These are phyloP conservation scores for Lachancea fermentati DNA, from an alignment of 805 yeast genomes.

Conservation along the genomic window DNA sequence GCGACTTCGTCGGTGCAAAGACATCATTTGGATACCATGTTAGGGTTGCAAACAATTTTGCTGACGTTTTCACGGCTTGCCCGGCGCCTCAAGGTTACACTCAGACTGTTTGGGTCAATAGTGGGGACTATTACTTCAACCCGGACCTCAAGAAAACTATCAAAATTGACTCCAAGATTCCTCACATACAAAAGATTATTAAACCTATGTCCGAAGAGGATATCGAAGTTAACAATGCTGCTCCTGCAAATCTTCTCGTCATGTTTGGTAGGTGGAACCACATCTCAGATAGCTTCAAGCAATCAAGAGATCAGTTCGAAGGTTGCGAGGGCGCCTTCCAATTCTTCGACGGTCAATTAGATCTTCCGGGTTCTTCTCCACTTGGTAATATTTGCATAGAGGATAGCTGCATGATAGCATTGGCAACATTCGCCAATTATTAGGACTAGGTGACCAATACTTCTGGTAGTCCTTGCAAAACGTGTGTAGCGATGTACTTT, in stretches of 20 bases:
- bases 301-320: constrained; percentile 45
- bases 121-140: constrained; percentile 56
- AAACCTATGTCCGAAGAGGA: constrained; percentile 14
- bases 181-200: constrained; percentile 26
- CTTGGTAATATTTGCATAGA: constrained; percentile 45
- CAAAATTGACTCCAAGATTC: constrained; percentile 19
- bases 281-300: constrained; percentile 45
- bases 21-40: constrained; percentile 70
- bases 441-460: no score
- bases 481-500: no score
- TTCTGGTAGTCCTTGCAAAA: no score
- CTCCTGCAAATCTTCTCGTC: constrained; percentile 38
- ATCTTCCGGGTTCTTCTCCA: constrained; percentile 48
- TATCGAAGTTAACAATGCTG: constrained; percentile 20
- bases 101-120: constrained; percentile 55
- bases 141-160: constrained; percentile 22
- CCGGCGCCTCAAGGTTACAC: constrained; percentile 63
- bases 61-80: constrained; percentile 65
- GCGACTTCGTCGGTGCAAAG: constrained; percentile 51
- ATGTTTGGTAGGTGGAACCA: constrained; percentile 63
- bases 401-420: constrained; percentile 60
- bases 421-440: constrained; percentile 35
- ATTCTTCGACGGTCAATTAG: constrained; percentile 61
- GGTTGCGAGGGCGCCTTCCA: constrained; percentile 51
- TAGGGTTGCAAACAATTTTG: constrained; percentile 56